Base-by-base conservation (phyloP, 2,329 filamentous ascomycete species). In the Torrubiella hemipterigena region DNA sequence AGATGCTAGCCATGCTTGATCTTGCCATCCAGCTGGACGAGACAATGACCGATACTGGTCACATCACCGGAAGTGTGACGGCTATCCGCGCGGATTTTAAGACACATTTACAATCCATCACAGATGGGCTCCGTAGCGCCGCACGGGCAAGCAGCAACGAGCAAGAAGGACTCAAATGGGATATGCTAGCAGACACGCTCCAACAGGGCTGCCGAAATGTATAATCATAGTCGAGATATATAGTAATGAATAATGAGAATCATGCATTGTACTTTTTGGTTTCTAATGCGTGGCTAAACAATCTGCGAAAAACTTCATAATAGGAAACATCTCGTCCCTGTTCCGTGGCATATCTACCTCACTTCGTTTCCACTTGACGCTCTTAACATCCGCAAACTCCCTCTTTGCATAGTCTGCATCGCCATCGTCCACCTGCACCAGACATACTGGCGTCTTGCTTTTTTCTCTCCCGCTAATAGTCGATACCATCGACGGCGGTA, bases 331-430 rank as follows among this genome's bases (percentile, higher is more conserved):
- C 64, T 96, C 87, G 9, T 93, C 85, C 32, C 80, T 67, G 49
- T 68, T 79, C 27, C 65, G 62, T n/a, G 86, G 85, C 87, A 95
- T 94, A 2, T 69, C 69, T 52, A 93, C 84, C 6, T 78, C 81
- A 3, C 52, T 55, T 48, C 77, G 73, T 46, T 67, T 70, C 74
- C 82, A 91, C 46, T 71, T 71, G 34, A 75, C 75, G 40, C 77
- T 65, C 51, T 74, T 67, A 15, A 84, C 74, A 45, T 75, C 65
- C 40, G 65, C 59, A 53, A 89, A 91, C 33, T 72, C 67, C 25
- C 62, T 59, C 50, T 74, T 79, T 21, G 86, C 57, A 35, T 67
- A 60, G n/a, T 74, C 67, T 12, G 79, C 62, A 0, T 73, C 73
- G 8, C 73, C 69, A 5, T 73, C 67, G 8, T 76, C 77, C 2